Conservation (phyloP, 768 basidiomycete species). For the Hortiboletus campestris region DNA sequence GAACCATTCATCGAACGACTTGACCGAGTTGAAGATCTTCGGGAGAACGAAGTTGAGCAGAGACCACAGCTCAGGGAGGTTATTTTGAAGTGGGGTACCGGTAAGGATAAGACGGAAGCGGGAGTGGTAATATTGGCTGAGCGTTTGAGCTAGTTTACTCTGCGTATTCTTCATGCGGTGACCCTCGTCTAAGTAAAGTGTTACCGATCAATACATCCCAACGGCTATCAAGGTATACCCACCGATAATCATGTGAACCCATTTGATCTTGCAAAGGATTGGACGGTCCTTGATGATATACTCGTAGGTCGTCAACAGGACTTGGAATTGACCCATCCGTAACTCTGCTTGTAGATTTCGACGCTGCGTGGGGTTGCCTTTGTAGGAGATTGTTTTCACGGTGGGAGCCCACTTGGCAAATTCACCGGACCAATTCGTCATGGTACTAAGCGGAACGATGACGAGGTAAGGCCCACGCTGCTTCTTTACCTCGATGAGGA, state of each 20-base stretch:
- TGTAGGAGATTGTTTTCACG: constrained; percentile 80
- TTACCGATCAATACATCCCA: constrained; percentile 2
- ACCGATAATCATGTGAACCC: constrained; percentile 98
- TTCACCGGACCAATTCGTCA: constrained; percentile 97
- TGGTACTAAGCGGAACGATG: constrained; percentile 92
- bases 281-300: constrained; percentile 99
- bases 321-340: constrained; percentile 82
- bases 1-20: constrained; percentile 99
- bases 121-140: constrained; percentile 90
- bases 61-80: constrained; percentile 93
- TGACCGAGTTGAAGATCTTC: constrained; percentile 97
- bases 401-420: constrained; percentile 96
- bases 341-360: constrained; percentile 76
- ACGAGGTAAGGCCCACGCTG: constrained; percentile 95
- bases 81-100: constrained; percentile 95
- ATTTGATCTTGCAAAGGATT: constrained; percentile 83
- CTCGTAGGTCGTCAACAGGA: constrained; percentile 91
- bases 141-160: constrained; percentile 86
- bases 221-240: constrained; percentile 13
- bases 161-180: constrained; percentile 97
- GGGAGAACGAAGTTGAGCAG: constrained; percentile 93
- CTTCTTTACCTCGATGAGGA: constrained; percentile 87
- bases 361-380: constrained; percentile 85
- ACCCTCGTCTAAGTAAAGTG: constrained; percentile 67
- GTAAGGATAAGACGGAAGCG: constrained; percentile 92